Base-by-base conservation (phyloP, 2,329 filamentous ascomycete species). In the Colletotrichum caudatum region DNA sequence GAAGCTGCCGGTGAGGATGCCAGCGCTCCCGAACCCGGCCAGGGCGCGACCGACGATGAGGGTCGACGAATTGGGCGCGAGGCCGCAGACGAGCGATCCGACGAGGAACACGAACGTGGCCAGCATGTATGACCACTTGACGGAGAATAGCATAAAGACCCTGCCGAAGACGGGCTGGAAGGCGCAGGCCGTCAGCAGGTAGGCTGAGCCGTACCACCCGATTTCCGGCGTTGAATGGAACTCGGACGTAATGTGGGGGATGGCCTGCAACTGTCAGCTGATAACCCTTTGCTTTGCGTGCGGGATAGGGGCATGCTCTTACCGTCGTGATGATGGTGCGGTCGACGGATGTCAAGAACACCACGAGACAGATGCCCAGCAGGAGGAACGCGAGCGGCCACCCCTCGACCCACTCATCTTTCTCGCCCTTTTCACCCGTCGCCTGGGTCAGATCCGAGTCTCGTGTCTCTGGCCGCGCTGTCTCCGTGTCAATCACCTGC, bases 131-230 rank as follows among this genome's bases (percentile, higher is more conserved):
- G 80, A 80, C 51, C 61, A 66, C 33, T 76, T 77, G 56, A 85
- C 76, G 44, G 81, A 76, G 73, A 84, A 86, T 73, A 82, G 82
- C 58, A 75, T 78, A 60, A 79, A 78, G 18, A 74, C 74, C 1
- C 80, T 81, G 8, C 78, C 78, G 37, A 72, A 77, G 14, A 71
- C 56, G 3, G 74, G 69, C 50, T 77, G 75, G 35, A 76, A 73
- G 8, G 60, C 71, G 16, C 76, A 79, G 1, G 78, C 63, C 1
- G 79, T 81, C 29, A 82, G 66, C 60, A 82, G 78, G 63, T 80
- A 84, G 5, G 82, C 82, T n/a, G 82, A 80, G 1, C 82, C 84
- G 72, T 87, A 87, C 85, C 85, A 87, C 20, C 81, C 83, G 4
- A 86, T 80, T 62, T 85, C 82, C 14, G 78, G 74, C 1, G 84